Conservation (phyloP, 345 rosid genomes). For the Hypericum androsaemum region DNA sequence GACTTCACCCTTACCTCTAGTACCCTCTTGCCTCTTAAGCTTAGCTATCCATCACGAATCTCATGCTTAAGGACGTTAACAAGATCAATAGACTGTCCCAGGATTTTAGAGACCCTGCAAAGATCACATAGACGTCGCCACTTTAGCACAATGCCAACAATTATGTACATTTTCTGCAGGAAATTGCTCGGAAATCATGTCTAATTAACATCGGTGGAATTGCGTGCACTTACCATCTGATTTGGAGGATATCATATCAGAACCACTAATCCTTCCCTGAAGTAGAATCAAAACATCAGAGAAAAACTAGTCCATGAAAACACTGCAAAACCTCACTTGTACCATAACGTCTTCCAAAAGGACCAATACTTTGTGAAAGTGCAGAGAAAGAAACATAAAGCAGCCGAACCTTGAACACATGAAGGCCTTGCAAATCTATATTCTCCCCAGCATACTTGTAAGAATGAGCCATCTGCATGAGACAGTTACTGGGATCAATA, state of each 20-base stretch:
- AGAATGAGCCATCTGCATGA: constrained; percentile 47
- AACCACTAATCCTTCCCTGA: constrained; percentile 77
- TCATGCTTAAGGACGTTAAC: constrained; percentile 85
- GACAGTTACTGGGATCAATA: constrained; percentile 6
- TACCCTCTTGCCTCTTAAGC: constrained; percentile 94
- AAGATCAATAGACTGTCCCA: constrained; percentile 85
- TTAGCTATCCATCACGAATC: constrained; percentile 92
- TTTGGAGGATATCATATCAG: constrained; percentile 56
- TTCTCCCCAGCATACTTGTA: constrained; percentile 72
- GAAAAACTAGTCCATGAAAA: no score
- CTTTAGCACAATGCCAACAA: constrained; percentile 5
- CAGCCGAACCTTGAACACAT: constrained; percentile 53
- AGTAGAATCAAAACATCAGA: constrained; percentile 15
- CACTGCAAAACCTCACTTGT: no score
- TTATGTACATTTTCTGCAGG: neutral
- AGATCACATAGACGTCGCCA: neutral
- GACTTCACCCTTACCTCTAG: constrained; percentile 58
- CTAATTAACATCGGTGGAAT: neutral
- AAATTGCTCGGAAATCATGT: neutral
- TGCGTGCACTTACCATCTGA: constrained; percentile 44
- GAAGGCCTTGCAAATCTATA: constrained; percentile 54
- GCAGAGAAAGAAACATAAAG: neutral
- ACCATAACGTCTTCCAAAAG: no score
- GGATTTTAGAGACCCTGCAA: constrained; percentile 66
- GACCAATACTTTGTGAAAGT: no score